Evolutionary conservation across 208 protist genomes (phyloP).

Genomic region (Acanthamoeba castellanii): DNA sequence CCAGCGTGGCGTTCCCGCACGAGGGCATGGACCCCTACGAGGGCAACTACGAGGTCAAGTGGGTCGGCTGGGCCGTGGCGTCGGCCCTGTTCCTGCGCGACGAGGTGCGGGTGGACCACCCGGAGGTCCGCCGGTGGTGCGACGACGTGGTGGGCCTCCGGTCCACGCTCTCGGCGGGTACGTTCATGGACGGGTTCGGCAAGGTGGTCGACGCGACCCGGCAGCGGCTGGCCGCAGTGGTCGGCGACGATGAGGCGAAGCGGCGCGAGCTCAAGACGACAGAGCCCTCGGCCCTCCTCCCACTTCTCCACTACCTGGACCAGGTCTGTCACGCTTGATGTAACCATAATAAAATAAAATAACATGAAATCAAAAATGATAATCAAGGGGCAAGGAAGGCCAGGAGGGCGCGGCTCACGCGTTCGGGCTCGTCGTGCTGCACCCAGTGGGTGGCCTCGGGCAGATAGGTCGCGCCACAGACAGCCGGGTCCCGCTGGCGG

Average conservation of each 20-base stretch:
- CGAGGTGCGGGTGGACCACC: background rate
- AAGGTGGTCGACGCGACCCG: background rate
- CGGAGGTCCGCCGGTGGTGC: constrained; percentile 26
- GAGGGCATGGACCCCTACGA: constrained; percentile 57
- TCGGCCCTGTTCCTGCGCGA: background rate
- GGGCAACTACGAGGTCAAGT: constrained; percentile 61
- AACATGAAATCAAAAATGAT: no score
- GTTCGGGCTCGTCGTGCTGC: constrained; percentile 46
- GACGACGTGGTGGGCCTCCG: background rate
- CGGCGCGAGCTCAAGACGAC: background rate
- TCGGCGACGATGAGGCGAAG: background rate
- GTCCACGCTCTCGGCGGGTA: background rate
- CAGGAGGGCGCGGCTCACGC: background rate
- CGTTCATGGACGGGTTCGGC: constrained; percentile 7
- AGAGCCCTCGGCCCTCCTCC: background rate
- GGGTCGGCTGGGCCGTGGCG: constrained; percentile 18
- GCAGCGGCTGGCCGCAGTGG: background rate
- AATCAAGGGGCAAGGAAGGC: background rate
- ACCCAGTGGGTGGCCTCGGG: constrained; percentile 51
- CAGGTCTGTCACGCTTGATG: no score
- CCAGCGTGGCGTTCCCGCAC: constrained; percentile 1
- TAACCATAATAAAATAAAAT: no score
- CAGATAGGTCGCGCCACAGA: background rate
- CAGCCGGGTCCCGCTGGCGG: no score
- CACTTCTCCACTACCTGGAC: background rate